Percentiles rank a stretch among this genome's conserved stretches.
Conservation (phyloP, 140 eudicot species). For the Flaveria floridana region DNA sequence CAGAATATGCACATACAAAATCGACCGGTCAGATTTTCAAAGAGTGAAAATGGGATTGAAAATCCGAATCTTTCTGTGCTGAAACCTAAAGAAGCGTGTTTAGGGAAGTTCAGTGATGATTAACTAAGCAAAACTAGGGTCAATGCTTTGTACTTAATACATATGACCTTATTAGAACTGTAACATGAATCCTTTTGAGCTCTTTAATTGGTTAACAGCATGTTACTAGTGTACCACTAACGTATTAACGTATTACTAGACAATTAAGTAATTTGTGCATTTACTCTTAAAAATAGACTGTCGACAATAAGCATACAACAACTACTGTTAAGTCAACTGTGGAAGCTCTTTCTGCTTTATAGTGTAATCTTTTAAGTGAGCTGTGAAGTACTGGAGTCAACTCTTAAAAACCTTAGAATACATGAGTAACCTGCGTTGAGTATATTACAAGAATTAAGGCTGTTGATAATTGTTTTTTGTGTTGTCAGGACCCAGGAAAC, state of each 20-base stretch:
- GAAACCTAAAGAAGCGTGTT: conserved; percentile 16
- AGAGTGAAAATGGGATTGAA: background rate
- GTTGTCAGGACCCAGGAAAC: conserved; percentile 51
- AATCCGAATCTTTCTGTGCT: background rate
- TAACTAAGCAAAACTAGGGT: conserved; percentile 2
- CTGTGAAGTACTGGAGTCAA: background rate
- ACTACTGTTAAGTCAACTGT: background rate
- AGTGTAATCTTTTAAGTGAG: background rate
- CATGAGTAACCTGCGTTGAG: conserved; percentile 1
- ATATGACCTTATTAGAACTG: background rate
- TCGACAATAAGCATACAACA: background rate
- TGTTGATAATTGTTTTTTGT: conserved; percentile 19
- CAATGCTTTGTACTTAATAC: background rate
- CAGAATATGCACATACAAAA: too few relatives aligned
- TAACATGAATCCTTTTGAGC: background rate
- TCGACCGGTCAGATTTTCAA: background rate
- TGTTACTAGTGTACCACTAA: background rate
- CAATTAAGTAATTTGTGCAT: background rate
- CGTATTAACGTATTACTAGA: background rate
- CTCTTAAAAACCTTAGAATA: background rate
- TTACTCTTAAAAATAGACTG: background rate
- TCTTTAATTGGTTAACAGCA: background rate
- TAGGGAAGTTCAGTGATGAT: conserved; percentile 8
- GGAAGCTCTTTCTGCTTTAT: background rate
- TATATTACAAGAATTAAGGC: conserved; percentile 14